Percentiles rank a stretch among this genome's conserved stretches.
Conservation (phyloP, 306 rosid genomes). For the Casuarina equisetifolia region DNA sequence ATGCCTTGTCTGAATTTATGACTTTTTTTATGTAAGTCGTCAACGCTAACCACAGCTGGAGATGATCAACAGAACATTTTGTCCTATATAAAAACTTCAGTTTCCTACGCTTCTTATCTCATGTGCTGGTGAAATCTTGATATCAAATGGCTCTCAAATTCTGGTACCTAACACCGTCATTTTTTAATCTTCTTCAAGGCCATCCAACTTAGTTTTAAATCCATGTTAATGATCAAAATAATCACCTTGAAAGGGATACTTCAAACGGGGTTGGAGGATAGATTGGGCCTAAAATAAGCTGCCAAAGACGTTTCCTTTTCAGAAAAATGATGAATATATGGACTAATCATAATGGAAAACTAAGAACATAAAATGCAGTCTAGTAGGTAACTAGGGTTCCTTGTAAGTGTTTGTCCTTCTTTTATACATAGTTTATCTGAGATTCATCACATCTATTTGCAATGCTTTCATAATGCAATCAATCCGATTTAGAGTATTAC, state of each 20-base stretch:
- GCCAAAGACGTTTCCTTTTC: not conserved
- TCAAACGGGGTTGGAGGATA: not conserved
- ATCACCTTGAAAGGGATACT: not conserved
- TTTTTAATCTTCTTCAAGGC: not conserved
- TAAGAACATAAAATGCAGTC: not conserved
- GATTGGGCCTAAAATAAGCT: not conserved
- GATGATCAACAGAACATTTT: not conserved
- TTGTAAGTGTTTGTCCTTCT: no score
- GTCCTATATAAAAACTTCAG: not conserved
- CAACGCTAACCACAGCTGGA: constrained; percentile 5
- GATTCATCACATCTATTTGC: no score
- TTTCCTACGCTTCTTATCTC: not conserved
- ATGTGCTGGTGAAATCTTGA: constrained; percentile 9
- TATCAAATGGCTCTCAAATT: not conserved
- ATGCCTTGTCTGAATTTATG: not conserved
- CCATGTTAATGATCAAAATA: not conserved
- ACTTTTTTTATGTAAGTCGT: not conserved
- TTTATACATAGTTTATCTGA: no score
- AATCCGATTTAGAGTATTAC: no score
- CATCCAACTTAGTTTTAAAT: not conserved
- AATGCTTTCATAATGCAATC: no score
- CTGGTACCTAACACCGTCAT: not conserved
- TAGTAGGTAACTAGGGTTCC: no score
- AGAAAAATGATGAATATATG: not conserved
- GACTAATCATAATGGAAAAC: not conserved